Percentiles rank a stretch among this genome's conserved stretches.
phyloP scores from a whole-genome alignment of 2,329 filamentous ascomycete species.

The Aspergillus luchuensis region DNA sequence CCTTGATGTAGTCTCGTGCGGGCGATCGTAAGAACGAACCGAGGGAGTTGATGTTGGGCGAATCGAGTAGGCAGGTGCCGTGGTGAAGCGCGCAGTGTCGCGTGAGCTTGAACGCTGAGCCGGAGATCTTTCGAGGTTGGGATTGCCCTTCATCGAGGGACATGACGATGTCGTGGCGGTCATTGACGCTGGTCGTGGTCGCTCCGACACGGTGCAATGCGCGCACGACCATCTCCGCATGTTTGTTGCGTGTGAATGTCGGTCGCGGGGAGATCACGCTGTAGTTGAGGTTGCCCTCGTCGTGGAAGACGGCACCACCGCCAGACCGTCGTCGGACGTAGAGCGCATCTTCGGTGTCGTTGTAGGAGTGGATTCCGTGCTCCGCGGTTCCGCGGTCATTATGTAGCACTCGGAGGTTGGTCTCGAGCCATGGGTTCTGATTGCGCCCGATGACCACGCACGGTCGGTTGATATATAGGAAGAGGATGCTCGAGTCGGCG shows the following conservation, averaged over 20 bases:
- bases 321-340: conserved; percentile 84
- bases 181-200: conserved; percentile 73
- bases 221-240: conserved; percentile 91
- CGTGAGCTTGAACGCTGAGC: conserved; percentile 93
- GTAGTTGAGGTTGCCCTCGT: conserved; percentile 91
- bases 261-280: conserved; percentile 80
- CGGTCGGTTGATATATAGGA: conserved; percentile 85
- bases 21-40: conserved; percentile 74
- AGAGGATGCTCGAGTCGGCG: conserved; percentile 72
- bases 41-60: conserved; percentile 71
- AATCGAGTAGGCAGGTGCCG: conserved; percentile 81
- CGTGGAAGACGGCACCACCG: conserved; percentile 93
- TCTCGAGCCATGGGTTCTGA: conserved; percentile 96
- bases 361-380: conserved; percentile 16
- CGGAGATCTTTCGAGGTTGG: conserved; percentile 75
- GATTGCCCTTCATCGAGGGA: conserved; percentile 43
- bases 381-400: conserved; percentile 34
- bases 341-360: conserved; percentile 44
- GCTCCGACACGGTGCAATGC: conserved; percentile 61
- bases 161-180: conserved; percentile 89
- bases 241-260: conserved; percentile 77
- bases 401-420: conserved; percentile 68
- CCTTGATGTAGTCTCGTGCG: conserved; percentile 72
- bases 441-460: conserved; percentile 92
- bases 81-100: conserved; percentile 82